phyloP scores from a whole-genome alignment of 2,329 filamentous ascomycete genomes.

The Calonectria crousiana region DNA sequence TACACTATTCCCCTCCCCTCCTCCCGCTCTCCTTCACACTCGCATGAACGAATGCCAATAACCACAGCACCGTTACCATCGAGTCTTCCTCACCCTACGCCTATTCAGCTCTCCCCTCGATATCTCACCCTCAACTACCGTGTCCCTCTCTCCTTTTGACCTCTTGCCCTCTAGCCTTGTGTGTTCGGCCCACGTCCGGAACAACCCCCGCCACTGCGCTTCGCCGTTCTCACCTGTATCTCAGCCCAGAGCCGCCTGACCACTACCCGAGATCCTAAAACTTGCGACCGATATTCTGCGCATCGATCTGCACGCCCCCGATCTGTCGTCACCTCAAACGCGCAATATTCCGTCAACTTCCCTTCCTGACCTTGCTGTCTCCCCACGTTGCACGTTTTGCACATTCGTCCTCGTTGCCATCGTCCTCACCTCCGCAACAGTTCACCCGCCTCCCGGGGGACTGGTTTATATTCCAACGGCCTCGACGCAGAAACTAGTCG shows the following conservation, averaged over 20 bases:
- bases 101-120: not conserved
- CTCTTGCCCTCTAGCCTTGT: not conserved
- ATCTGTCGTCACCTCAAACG: not conserved
- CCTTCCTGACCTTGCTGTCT: not conserved
- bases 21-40: constrained; percentile 32
- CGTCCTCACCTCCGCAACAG: not conserved
- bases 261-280: not conserved
- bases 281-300: constrained; percentile 5
- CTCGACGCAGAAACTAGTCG: constrained; percentile 31
- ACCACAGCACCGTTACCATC: constrained; percentile 16
- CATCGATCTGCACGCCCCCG: not conserved
- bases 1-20: constrained; percentile 22
- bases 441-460: constrained; percentile 15
- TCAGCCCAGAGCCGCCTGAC: constrained; percentile 17
- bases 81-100: constrained; percentile 21
- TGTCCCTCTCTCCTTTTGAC: not conserved
- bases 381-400: not conserved
- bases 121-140: not conserved
- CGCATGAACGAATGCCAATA: constrained; percentile 29
- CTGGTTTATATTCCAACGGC: constrained; percentile 19
- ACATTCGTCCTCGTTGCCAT: not conserved
- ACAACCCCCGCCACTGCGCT: not conserved
- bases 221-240: constrained; percentile 5
- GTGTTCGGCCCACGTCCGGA: not conserved
- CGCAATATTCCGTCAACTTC: not conserved